These are phyloP conservation scores for Podospora fimiseda DNA, from an alignment of 495 filamentous ascomycete genomes.

Conservation along the genomic window DNA sequence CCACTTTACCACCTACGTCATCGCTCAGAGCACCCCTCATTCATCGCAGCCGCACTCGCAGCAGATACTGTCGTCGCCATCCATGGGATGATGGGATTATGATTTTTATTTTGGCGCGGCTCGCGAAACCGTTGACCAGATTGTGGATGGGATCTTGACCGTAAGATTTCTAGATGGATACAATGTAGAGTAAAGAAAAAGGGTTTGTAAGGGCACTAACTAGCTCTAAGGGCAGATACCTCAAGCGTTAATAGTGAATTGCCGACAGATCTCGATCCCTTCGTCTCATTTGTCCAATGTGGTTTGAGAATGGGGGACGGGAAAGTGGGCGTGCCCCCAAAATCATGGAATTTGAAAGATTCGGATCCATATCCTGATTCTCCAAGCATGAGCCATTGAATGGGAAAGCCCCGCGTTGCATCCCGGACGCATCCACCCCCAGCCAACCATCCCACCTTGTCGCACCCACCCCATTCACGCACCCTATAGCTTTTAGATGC, in stretches of 20 bases:
- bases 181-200: no score
- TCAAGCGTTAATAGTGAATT: no score
- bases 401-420: conserved; percentile 16
- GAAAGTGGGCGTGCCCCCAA: conserved; percentile 23
- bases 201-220: no score
- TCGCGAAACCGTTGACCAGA: no score
- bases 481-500: neutral
- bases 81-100: no score
- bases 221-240: no score
- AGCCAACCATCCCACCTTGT: conserved; percentile 10
- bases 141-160: no score
- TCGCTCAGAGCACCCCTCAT: conserved; percentile 9
- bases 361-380: conserved; percentile 24
- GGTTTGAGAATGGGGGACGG: conserved; percentile 10
- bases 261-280: neutral
- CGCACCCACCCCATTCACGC: neutral
- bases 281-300: neutral
- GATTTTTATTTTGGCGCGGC: no score
- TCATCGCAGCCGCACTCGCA: no score
- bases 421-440: conserved; percentile 7
- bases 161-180: no score
- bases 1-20: conserved; percentile 24
- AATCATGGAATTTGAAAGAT: conserved; percentile 27
- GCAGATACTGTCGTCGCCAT: no score
- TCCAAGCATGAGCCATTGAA: neutral